Conservation (phyloP, 106 monocot genomes). For the Triglochin maritima region DNA sequence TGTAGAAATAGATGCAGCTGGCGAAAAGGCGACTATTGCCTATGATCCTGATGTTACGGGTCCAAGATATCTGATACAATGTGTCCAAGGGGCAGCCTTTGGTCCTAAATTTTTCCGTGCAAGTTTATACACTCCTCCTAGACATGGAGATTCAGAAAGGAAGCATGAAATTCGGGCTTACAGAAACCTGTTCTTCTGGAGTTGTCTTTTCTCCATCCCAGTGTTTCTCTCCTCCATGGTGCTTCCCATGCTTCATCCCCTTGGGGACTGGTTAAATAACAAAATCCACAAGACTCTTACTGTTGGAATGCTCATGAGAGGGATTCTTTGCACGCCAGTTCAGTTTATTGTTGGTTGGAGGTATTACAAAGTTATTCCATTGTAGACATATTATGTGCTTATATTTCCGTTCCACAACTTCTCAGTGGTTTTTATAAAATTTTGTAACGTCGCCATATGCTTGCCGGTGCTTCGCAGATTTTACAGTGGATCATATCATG, state of each 20-base stretch:
- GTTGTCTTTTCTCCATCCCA: conserved; percentile 71
- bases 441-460: neutral
- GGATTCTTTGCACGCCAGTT: conserved; percentile 71
- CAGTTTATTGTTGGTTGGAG: conserved; percentile 93
- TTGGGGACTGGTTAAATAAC: conserved; percentile 52
- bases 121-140: conserved; percentile 45
- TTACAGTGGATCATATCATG: conserved; percentile 80
- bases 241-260: conserved; percentile 67
- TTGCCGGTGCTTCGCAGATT: conserved; percentile 35
- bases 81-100: conserved; percentile 43
- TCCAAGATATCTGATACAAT: conserved; percentile 66
- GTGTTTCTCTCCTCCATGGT: conserved; percentile 84
- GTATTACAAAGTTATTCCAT: conserved; percentile 15
- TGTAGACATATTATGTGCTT: no score
- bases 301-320: conserved; percentile 61
- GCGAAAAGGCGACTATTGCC: conserved; percentile 39
- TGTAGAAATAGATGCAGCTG: conserved; percentile 49
- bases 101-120: conserved; percentile 37
- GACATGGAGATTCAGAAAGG: conserved; percentile 43
- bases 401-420: no score
- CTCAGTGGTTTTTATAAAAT: neutral
- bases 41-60: conserved; percentile 86
- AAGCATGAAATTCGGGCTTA: conserved; percentile 41
- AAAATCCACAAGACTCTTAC: conserved; percentile 53
- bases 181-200: conserved; percentile 74